Evolutionary conservation across 805 yeast genomes (phyloP), one percentile per base, ranked within the genome.

Genomic region (Yarrowia sp.): DNA sequence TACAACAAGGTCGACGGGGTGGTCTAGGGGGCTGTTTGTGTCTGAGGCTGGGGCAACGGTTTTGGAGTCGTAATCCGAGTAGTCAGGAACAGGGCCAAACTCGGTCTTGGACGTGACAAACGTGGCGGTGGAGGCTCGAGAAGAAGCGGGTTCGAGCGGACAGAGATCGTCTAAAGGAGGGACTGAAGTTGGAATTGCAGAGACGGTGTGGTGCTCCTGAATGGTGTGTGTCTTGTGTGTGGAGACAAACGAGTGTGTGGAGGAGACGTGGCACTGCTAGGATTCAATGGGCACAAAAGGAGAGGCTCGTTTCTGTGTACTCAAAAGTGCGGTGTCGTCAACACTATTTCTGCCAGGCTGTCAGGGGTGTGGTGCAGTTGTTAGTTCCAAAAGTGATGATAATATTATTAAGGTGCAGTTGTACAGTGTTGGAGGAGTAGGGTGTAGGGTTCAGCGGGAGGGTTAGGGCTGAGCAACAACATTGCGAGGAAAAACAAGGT

Each of bases 131-230:
- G 61, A 54, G 7, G 44, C 35, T 6, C 33, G 44, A 11, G 61
- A 54, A 9, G 38, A 33, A n/a, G 17, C 46, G 10, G 46, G 61
- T 9, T 24, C 61, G 2, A 54, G 61, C 7, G 46, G 24, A 51
- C 43, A 51, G 26, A 38, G 61, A 52, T 52, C 43, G 61, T 54
- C 61, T 17, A 54, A 54, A 54, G 61, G 61, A 54, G 61, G 24
- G 61, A 54, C 61, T 26, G 35, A 26, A 54, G 61, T 54, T 54
- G 61, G 61, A 54, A 10, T 51, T 6, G 59, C 11, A 35, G 59
- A 35, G 22, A 22, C 14, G 32, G 43, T 33, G 41, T 19, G n/a
- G 14, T 49, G 41, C 59, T 51, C 59, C 22, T 32, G 56, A 49
- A 51, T 51, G 59, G 41, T 48, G 36, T 5, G 0, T n/a, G 35